Evolutionary conservation across 2,329 filamentous ascomycete species (phyloP).

Genomic region (Cordyceps fumosorosea): DNA sequence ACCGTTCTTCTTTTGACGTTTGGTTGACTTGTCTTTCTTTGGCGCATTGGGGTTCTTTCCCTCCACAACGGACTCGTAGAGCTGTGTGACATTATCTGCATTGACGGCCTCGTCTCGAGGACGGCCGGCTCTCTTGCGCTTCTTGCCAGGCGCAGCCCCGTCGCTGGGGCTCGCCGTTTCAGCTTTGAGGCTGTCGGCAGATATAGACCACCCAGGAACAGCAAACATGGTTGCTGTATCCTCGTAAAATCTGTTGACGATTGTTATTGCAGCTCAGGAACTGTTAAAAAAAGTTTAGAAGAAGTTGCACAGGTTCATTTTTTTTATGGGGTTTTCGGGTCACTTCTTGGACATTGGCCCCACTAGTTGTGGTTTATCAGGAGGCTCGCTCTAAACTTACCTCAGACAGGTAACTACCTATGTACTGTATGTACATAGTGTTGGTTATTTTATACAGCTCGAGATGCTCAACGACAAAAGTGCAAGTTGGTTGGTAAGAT

Average conservation of each 20-base stretch:
- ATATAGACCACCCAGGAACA: conserved; percentile 86
- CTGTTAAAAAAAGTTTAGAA: background rate
- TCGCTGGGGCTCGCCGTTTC: conserved; percentile 44
- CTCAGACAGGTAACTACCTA: too few species aligned
- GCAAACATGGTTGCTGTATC: conserved; percentile 63
- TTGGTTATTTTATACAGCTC: too few species aligned
- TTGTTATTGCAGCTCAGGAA: background rate
- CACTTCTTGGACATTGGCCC: background rate
- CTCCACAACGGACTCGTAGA: conserved; percentile 77
- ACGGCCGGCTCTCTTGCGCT: conserved; percentile 43
- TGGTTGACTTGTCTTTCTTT: conserved; percentile 24
- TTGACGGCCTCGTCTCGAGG: conserved; percentile 45
- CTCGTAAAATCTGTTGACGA: conserved; percentile 1
- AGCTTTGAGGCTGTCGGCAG: conserved; percentile 62
- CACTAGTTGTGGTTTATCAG: background rate
- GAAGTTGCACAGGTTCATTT: conserved; percentile 10
- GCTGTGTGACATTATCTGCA: conserved; percentile 62
- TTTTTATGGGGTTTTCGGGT: conserved; percentile 11
- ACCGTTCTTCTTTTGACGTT: conserved; percentile 26
- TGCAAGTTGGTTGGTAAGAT: too few species aligned
- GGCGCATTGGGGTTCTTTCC: conserved; percentile 41
- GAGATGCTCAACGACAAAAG: too few species aligned
- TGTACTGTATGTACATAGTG: too few species aligned
- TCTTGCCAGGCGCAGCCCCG: conserved; percentile 45
- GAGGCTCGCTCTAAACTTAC: too few species aligned